Base-by-base conservation (phyloP, 1,139 yeast genomes). In the Candida frijolesensis region DNA sequence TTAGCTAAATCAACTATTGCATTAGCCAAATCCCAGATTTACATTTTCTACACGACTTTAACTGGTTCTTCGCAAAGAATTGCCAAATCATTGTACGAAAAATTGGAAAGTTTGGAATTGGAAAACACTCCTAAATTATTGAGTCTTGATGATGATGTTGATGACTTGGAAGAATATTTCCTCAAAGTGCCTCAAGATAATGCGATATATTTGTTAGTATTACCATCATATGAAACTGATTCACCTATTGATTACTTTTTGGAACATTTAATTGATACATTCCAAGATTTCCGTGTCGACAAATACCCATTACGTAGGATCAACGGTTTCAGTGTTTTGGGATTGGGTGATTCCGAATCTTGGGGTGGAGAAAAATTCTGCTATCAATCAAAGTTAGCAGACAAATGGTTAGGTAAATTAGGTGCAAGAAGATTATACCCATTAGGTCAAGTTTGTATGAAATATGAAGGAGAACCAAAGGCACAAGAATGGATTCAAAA, bases 221-320 rank as follows among this genome's bases (percentile, higher is more conserved):
- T 91, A 29, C 98, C 98, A 2, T 89, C 97, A 0, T 91, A 91
- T 64, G 97, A 90, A 60, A 88, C 92, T 0, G 97, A 91, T 66
- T 88, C 96, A 1, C 97, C 97, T 10, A 78, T 92, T 45, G 98
- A 91, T 66, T 91, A 84, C 63, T 90, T 90, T 66, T 72, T 91
- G 52, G 96, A 89, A 61, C 85, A 89, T 48, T 74, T 91, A 59
- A 78, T 82, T 54, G 97, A 91, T 51, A 89, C 95, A 1, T 83
- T 82, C 55, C 85, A 87, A 56, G 97, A 91, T 65, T 90, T 89
- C 71, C 76, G 97, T 58, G 81, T 91, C 43, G 96, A 90, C 61
- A 88, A 89, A 52, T 84, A 82, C 58, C 96, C 97, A 4, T 72
- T 91, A 59, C 71, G 78, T 42, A 68, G 76, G 32, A 67, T 91